Evolutionary conservation across 2,329 filamentous ascomycete genomes (phyloP).

Genomic region (Mollisia scopiformis): DNA sequence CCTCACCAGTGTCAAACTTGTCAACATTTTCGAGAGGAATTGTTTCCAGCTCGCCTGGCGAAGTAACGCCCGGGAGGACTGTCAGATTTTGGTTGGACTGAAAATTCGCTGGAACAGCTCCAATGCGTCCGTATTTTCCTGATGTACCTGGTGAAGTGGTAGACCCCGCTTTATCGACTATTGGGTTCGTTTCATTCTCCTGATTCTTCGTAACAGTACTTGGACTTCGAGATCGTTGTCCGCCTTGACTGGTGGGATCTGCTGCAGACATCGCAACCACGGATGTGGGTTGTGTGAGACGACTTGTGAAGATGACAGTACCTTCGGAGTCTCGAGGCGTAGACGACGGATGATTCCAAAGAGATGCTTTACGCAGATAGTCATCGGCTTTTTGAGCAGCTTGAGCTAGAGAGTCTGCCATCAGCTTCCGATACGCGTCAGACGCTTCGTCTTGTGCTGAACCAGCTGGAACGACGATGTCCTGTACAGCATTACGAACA

Average conservation of each 20-base stretch:
- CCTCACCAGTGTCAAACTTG: conserved; percentile 9
- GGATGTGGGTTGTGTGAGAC: background rate
- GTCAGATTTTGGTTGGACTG: conserved; percentile 5
- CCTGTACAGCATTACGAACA: conserved; percentile 30
- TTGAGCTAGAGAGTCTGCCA: conserved; percentile 28
- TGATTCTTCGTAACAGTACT: conserved; percentile 2
- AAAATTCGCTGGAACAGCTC: background rate
- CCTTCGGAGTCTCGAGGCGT: conserved; percentile 9
- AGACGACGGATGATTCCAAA: conserved; percentile 22
- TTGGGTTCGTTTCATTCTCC: background rate
- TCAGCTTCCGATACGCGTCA: conserved; percentile 27
- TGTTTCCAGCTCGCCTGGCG: conserved; percentile 14
- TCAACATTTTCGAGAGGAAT: conserved; percentile 17
- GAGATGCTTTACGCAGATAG: conserved; percentile 25
- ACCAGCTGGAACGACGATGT: conserved; percentile 25
- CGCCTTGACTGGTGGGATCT: background rate
- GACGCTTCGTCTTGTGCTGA: conserved; percentile 23
- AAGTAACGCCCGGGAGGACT: conserved; percentile 2
- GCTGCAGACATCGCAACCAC: background rate
- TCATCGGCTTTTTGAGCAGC: conserved; percentile 30
- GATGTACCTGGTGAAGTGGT: background rate
- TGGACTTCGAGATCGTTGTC: background rate
- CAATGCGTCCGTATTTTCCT: background rate
- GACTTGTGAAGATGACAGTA: conserved; percentile 9
- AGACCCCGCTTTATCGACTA: background rate